Evolutionary conservation across 225 moss, liverwort and hornwort species (phyloP), one percentile per base, ranked within the genome.

Genomic region (Rhytidiadelphus loreus): DNA sequence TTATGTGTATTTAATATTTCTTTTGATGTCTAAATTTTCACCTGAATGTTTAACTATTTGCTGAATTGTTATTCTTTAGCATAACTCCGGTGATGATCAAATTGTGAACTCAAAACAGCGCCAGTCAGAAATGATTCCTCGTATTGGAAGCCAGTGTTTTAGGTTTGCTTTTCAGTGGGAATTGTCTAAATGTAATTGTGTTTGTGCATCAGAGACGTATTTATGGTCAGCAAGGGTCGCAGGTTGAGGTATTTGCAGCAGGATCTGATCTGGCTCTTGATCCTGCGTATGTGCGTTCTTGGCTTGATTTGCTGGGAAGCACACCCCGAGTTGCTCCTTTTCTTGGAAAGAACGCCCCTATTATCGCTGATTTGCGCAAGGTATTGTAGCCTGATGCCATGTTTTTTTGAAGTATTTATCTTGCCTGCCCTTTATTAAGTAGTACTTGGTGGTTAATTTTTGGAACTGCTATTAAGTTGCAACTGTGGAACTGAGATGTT

Each of bases 271-370:
- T 97, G 87, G 96, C 99, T 89, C 84, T 96, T 63, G 94, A 89
- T 88, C 90, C 94, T 87, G 83, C 93, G 30, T 96, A 96, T 89
- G 97, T 99, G 79, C 95, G 90, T 64, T 92, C 93, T 61, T 97
- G 97, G 97, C 92, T 97, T 14, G 91, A 95, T 83, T 86, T 97
- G 72, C 91, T 99, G 86, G 93, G 94, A 84, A 96, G 94, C 58
- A 95, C 95, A 55, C 96, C 97, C 63, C 93, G 99, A 87, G 99
- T 99, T 83, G 95, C 97, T 91, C 97, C 97, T 53, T 97, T 95
- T 78, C 92, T 99, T 61, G 93, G 94, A 60, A 99, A 93, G 88
- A 96, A 93, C 66, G 95, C 95, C 56, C 96, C 95, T 59, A 95
- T 99, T 77, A 93, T 99, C 80, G 65, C 83, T 88, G 96, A 96